These are phyloP conservation scores for Perkinsus chesapeaki DNA, from an alignment of 169 alveolate genomes.

Conservation along the genomic window DNA sequence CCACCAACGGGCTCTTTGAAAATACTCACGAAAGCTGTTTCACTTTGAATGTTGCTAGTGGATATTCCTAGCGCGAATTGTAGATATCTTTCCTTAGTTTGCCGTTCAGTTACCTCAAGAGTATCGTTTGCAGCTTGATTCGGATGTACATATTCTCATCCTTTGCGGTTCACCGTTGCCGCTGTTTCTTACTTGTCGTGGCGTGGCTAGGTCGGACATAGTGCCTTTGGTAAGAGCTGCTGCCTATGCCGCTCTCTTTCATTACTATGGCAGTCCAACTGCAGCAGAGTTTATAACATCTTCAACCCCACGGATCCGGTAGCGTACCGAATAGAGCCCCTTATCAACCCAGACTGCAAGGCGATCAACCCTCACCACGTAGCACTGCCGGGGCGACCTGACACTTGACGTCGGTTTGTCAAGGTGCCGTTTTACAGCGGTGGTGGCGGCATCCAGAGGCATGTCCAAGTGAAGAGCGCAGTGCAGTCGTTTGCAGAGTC, in stretches of 20 bases:
- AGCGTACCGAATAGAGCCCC: background rate
- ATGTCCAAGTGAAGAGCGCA: background rate
- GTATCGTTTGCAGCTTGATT: background rate
- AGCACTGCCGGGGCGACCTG: background rate
- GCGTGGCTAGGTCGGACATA: background rate
- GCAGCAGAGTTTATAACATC: background rate
- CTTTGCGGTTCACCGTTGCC: background rate
- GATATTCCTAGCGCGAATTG: too few species aligned
- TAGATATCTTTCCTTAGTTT: too few species aligned
- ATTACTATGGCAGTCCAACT: background rate
- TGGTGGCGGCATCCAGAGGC: background rate
- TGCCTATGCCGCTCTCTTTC: background rate
- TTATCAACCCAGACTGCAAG: background rate
- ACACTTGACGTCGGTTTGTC: background rate
- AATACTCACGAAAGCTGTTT: too few species aligned
- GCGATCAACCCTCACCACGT: background rate
- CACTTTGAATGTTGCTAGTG: too few species aligned
- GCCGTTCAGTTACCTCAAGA: background rate
- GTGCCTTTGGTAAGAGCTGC: background rate
- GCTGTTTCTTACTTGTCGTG: background rate
- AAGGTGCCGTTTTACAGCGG: background rate
- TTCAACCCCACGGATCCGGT: background rate
- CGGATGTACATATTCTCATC: background rate
- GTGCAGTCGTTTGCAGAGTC: background rate
- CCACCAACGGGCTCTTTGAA: too few species aligned